These are phyloP conservation scores for Albophoma yamanashiensis DNA, from an alignment of 2,329 filamentous ascomycete species.

Conservation along the genomic window DNA sequence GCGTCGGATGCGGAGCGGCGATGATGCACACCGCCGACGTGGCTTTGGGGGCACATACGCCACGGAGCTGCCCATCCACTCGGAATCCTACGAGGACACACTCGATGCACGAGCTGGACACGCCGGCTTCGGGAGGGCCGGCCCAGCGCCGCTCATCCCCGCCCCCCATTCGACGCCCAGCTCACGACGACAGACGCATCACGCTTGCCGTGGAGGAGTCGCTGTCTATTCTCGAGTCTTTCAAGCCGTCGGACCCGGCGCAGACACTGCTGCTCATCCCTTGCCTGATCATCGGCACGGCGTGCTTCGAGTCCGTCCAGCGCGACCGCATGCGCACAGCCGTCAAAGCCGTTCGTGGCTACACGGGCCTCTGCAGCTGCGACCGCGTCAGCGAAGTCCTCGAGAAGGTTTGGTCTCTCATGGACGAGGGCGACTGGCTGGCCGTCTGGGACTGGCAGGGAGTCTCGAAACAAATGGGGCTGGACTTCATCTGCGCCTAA, in stretches of 20 bases:
- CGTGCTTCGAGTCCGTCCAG: conserved; percentile 41
- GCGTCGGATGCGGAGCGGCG: conserved; percentile 7
- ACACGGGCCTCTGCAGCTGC: conserved; percentile 49
- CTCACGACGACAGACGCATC: conserved; percentile 39
- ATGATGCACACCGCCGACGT: not conserved
- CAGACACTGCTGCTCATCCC: conserved; percentile 51
- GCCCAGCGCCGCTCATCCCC: conserved; percentile 24
- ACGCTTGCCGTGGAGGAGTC: conserved; percentile 46
- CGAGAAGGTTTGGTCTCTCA: conserved; percentile 48
- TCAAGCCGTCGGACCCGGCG: conserved; percentile 45
- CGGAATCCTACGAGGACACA: conserved; percentile 25
- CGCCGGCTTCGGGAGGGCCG: conserved; percentile 7
- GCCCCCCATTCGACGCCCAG: conserved; percentile 34
- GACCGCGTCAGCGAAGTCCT: conserved; percentile 43
- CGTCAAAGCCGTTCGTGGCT: conserved; percentile 40
- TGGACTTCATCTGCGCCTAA: conserved; percentile 45
- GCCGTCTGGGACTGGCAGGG: conserved; percentile 55
- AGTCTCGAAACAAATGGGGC: conserved; percentile 38
- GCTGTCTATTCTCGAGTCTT: conserved; percentile 40
- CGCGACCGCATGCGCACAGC: conserved; percentile 40
- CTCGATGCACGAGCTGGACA: conserved; percentile 28
- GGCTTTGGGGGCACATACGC: conserved; percentile 8
- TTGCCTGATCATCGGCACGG: conserved; percentile 49
- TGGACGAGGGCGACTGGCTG: conserved; percentile 46
- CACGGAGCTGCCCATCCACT: conserved; percentile 20